phyloP scores from a whole-genome alignment of 78 protist species.

The Dictyostelium brefeldianum region DNA sequence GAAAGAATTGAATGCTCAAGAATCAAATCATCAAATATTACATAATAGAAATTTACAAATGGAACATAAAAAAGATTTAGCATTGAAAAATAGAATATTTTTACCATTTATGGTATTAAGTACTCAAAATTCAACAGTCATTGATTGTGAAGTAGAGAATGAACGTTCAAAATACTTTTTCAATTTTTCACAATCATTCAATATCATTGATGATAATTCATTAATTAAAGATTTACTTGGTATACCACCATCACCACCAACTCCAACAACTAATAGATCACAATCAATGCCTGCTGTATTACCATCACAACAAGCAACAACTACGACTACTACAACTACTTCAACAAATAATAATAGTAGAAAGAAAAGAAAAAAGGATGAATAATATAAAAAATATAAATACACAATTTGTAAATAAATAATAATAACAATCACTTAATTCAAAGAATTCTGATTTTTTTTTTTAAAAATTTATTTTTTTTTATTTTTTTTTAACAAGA shows the following conservation, averaged over 20 bases:
- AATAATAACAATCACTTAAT: not conserved
- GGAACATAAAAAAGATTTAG: slow-evolving; percentile 3
- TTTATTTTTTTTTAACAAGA: not conserved
- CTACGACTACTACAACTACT: not conserved
- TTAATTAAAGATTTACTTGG: not conserved
- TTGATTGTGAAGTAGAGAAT: slow-evolving; percentile 92
- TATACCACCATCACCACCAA: not conserved
- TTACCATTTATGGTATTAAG: slow-evolving; percentile 91
- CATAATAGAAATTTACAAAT: slow-evolving; percentile 14
- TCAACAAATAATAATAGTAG: not conserved
- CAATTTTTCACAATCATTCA: slow-evolving; percentile 90
- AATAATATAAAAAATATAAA: not conserved
- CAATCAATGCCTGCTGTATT: not conserved
- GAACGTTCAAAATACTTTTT: slow-evolving; percentile 86
- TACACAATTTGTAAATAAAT: no score
- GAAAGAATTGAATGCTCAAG: slow-evolving; percentile 43
- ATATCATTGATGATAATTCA: slow-evolving; percentile 89
- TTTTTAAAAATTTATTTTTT: not conserved
- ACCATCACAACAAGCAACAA: not conserved
- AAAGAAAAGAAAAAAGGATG: slow-evolving; percentile 27
- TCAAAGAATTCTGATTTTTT: not conserved
- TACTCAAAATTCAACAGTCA: slow-evolving; percentile 84
- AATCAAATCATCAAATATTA: slow-evolving; percentile 25
- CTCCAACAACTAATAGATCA: not conserved
- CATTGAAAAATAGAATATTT: slow-evolving; percentile 31